These are phyloP conservation scores for Fusarium aywerte DNA, from an alignment of 2,329 filamentous ascomycete genomes.

Conservation along the genomic window DNA sequence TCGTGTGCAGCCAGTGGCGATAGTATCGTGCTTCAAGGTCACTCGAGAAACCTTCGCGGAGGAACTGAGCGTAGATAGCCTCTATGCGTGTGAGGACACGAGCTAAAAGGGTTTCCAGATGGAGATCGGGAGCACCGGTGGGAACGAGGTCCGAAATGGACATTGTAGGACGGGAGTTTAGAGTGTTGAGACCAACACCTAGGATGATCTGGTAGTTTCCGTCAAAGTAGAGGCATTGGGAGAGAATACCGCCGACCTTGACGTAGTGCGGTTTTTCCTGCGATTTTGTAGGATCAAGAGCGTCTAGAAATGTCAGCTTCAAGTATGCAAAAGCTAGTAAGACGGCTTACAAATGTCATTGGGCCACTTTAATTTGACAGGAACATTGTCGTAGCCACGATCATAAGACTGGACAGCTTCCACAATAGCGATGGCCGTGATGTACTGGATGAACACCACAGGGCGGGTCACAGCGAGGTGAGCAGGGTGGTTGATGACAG, in stretches of 20 bases:
- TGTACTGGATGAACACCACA: conserved; percentile 93
- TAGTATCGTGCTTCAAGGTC: conserved; percentile 83
- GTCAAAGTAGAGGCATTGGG: conserved; percentile 84
- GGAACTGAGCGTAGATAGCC: conserved; percentile 78
- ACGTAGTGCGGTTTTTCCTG: conserved; percentile 68
- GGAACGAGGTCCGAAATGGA: conserved; percentile 80
- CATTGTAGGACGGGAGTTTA: conserved; percentile 86
- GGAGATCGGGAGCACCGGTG: conserved; percentile 64
- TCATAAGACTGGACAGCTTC: conserved; percentile 85
- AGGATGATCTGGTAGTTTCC: conserved; percentile 85
- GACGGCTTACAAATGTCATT: conserved; percentile 82
- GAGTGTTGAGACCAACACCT: conserved; percentile 87
- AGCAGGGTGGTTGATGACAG: conserved; percentile 84
- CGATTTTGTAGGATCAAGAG: conserved; percentile 69
- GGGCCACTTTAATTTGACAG: conserved; percentile 94
- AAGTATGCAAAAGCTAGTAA: accelerated
- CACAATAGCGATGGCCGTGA: conserved; percentile 87
- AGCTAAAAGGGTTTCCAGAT: conserved; percentile 83
- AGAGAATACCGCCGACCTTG: conserved; percentile 93
- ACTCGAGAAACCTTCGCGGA: conserved; percentile 76
- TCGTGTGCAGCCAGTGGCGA: conserved; percentile 84
- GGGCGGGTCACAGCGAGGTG: conserved; percentile 77
- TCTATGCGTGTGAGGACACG: conserved; percentile 83
- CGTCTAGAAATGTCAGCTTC: conserved; percentile 58
- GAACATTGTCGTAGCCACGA: conserved; percentile 76